Percentiles rank a stretch among this genome's conserved stretches.
phyloP scores from a whole-genome alignment of 169 alveolate genomes.

The Amoebophrya sp. region DNA sequence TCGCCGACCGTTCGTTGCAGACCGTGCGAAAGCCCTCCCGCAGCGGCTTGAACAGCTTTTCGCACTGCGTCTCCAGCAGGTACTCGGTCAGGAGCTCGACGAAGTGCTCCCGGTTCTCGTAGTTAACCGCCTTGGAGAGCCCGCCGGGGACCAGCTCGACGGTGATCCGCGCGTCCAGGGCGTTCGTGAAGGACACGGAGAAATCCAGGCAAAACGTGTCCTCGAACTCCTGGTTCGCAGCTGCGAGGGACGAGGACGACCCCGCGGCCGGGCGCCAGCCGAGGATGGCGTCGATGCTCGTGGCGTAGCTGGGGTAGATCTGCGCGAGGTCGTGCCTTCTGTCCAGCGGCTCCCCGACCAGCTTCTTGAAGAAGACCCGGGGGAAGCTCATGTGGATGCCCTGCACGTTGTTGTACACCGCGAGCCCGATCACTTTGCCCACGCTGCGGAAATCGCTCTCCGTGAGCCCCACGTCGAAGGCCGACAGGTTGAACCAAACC shows the following conservation, averaged over 20 bases:
- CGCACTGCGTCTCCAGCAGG: background rate
- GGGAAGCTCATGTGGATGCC: slow-evolving; percentile 59
- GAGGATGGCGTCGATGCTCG: slow-evolving; percentile 16
- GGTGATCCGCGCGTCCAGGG: background rate
- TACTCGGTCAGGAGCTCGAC: background rate
- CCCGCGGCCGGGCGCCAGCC: background rate
- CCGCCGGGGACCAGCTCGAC: background rate
- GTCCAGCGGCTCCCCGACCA: slow-evolving; percentile 23
- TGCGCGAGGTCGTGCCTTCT: slow-evolving; percentile 48
- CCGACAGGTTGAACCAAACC: slow-evolving; percentile 61
- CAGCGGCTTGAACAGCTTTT: background rate
- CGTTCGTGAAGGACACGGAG: background rate
- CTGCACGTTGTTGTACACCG: slow-evolving; percentile 57
- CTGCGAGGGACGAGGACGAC: background rate
- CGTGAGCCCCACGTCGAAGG: slow-evolving; percentile 41
- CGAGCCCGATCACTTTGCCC: slow-evolving; percentile 68
- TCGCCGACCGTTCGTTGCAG: background rate
- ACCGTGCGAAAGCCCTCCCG: background rate
- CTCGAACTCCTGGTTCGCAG: background rate
- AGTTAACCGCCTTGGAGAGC: background rate
- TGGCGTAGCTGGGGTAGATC: slow-evolving; percentile 52
- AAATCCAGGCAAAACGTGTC: background rate
- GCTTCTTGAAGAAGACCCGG: slow-evolving; percentile 55
- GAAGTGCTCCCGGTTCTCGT: background rate
- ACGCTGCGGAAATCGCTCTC: slow-evolving; percentile 56